These are phyloP conservation scores for Corchorus olitorius DNA, from an alignment of 345 rosid genomes.

Conservation along the genomic window DNA sequence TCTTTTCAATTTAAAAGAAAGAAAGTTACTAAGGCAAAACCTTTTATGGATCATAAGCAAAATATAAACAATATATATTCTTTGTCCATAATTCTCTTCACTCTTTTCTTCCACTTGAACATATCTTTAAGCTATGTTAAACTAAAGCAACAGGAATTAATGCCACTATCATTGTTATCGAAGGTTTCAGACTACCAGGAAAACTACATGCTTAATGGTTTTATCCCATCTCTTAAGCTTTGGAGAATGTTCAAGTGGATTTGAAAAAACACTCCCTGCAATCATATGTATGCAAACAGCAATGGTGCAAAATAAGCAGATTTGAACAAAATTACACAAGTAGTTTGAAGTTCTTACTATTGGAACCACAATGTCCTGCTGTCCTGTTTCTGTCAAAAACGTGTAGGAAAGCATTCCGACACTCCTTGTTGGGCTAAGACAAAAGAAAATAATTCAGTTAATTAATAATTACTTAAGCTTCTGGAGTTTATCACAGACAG, in stretches of 20 bases:
- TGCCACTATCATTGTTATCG: background rate
- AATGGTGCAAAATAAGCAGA: background rate
- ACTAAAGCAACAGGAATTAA: too few relatives aligned
- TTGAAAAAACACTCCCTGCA: background rate
- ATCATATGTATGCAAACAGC: background rate
- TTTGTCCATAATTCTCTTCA: too few relatives aligned
- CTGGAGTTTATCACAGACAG: background rate
- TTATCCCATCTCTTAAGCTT: background rate
- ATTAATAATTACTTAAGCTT: conserved; percentile 7
- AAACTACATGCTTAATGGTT: background rate
- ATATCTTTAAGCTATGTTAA: background rate
- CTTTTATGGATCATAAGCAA: background rate
- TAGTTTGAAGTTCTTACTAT: conserved; percentile 43
- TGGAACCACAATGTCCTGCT: conserved; percentile 81
- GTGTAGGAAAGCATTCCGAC: conserved; percentile 78
- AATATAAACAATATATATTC: background rate
- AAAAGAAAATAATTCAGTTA: background rate
- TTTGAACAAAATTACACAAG: background rate
- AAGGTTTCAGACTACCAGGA: background rate
- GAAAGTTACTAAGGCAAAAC: conserved; percentile 9
- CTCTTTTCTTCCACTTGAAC: background rate
- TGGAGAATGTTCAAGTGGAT: too few relatives aligned
- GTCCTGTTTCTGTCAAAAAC: conserved; percentile 56
- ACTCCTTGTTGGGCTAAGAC: conserved; percentile 53
- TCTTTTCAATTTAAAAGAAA: conserved; percentile 32